Conservation (phyloP, 225 moss, liverwort and hornwort species). For the Rhytidiadelphus loreus region DNA sequence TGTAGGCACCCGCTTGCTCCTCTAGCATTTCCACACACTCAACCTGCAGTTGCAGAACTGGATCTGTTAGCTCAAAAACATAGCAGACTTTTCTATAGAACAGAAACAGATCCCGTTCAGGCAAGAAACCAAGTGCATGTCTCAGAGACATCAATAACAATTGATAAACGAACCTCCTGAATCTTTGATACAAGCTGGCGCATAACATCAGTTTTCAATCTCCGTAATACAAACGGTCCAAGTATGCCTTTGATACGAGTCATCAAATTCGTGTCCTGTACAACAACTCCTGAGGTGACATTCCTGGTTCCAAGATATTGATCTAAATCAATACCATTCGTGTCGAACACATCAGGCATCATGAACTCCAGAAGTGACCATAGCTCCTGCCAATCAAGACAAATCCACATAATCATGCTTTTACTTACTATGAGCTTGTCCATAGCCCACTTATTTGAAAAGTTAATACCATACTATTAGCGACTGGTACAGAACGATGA, state of each 20-base stretch:
- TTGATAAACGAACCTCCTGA: conserved; percentile 45
- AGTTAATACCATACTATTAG: background rate
- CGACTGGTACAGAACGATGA: background rate
- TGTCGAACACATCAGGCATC: conserved; percentile 81
- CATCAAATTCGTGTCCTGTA: conserved; percentile 71
- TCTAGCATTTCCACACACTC: conserved; percentile 69
- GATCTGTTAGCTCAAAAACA: background rate
- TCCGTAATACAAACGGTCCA: conserved; percentile 80
- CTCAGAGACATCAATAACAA: background rate
- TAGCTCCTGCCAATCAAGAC: conserved; percentile 49
- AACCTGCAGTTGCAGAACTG: conserved; percentile 31
- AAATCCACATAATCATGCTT: background rate
- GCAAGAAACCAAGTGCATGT: background rate
- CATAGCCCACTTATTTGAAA: background rate
- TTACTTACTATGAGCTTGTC: background rate
- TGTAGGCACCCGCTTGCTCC: conserved; percentile 66
- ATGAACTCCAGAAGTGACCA: conserved; percentile 97
- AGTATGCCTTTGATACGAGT: conserved; percentile 87
- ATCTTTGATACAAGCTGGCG: conserved; percentile 91
- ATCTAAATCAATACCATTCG: conserved; percentile 79
- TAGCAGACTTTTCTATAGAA: background rate
- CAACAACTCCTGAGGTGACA: conserved; percentile 48
- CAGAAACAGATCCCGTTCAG: background rate
- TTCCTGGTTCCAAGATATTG: conserved; percentile 79
- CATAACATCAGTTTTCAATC: conserved; percentile 96